Percentiles rank a stretch among this genome's conserved stretches.
phyloP scores from a whole-genome alignment of 805 yeast genomes.

The Gaillardinia entomophila region DNA sequence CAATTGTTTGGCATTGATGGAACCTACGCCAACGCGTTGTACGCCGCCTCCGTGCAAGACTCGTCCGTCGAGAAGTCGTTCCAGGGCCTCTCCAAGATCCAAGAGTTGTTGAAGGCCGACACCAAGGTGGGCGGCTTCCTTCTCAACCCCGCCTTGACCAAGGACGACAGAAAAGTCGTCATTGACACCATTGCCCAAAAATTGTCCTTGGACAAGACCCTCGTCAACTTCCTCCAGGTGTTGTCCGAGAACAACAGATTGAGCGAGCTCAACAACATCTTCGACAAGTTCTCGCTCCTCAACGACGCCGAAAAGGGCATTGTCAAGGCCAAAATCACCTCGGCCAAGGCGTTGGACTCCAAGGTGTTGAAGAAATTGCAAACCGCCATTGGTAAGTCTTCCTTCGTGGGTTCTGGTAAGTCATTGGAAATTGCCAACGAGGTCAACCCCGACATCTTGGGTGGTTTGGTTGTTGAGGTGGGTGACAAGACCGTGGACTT shows the following conservation, averaged over 20 bases:
- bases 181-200: slow-evolving; percentile 51
- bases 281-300: slow-evolving; percentile 66
- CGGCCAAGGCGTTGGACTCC: slow-evolving; percentile 79
- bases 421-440: slow-evolving; percentile 77
- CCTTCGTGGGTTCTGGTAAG: slow-evolving; percentile 80
- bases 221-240: slow-evolving; percentile 73
- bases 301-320: slow-evolving; percentile 88
- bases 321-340: slow-evolving; percentile 88
- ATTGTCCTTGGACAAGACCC: slow-evolving; percentile 58
- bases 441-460: slow-evolving; percentile 86
- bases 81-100: slow-evolving; percentile 56
- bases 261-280: slow-evolving; percentile 57
- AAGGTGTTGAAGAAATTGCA: slow-evolving; percentile 74
- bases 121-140: slow-evolving; percentile 56
- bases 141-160: slow-evolving; percentile 77
- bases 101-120: slow-evolving; percentile 54
- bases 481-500: slow-evolving; percentile 96
- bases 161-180: slow-evolving; percentile 66
- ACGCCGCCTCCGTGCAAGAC: slow-evolving; percentile 82
- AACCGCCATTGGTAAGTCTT: slow-evolving; percentile 69
- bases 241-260: slow-evolving; percentile 95
- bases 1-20: slow-evolving; percentile 95
- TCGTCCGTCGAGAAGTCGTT: slow-evolving; percentile 68
- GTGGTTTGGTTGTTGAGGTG: slow-evolving; percentile 93
- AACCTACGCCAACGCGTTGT: slow-evolving; percentile 93